Evolutionary conservation across 768 basidiomycete species (phyloP).

Genomic region (Psilocybe cyanescens): DNA sequence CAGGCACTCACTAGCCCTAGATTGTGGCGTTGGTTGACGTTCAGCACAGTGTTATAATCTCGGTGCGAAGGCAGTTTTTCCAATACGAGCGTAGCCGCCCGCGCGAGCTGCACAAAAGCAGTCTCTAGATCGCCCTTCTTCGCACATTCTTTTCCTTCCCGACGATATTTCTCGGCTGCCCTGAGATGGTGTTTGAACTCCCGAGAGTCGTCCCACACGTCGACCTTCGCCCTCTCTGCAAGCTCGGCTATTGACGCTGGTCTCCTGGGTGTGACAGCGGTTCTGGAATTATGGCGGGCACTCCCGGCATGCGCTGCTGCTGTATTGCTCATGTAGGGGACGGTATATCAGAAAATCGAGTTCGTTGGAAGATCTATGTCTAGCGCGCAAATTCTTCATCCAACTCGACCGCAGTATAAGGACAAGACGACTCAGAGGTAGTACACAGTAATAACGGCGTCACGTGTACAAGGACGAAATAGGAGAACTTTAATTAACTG

Average conservation of each 20-base stretch:
- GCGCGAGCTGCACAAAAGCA: slow-evolving; percentile 75
- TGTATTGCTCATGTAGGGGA: slow-evolving; percentile 17
- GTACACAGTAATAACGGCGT: too few species aligned
- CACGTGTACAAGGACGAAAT: too few species aligned
- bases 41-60: slow-evolving; percentile 63
- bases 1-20: slow-evolving; percentile 60
- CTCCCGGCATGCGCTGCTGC: background rate
- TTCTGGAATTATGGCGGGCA: slow-evolving; percentile 3
- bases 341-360: background rate
- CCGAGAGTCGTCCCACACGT: slow-evolving; percentile 58
- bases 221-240: slow-evolving; percentile 59
- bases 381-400: background rate
- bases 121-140: slow-evolving; percentile 62
- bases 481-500: too few species aligned
- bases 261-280: slow-evolving; percentile 20
- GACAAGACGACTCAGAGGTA: too few species aligned
- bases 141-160: slow-evolving; percentile 50
- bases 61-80: slow-evolving; percentile 78
- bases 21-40: slow-evolving; percentile 62
- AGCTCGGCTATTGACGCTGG: slow-evolving; percentile 71
- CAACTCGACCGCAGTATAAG: background rate
- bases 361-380: background rate
- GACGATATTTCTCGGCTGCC: slow-evolving; percentile 64
- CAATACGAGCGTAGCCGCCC: slow-evolving; percentile 76
- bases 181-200: slow-evolving; percentile 72